Evolutionary conservation across 768 basidiomycete species (phyloP), one percentile per base, ranked within the genome.

Genomic region (Mrakia frigida): DNA sequence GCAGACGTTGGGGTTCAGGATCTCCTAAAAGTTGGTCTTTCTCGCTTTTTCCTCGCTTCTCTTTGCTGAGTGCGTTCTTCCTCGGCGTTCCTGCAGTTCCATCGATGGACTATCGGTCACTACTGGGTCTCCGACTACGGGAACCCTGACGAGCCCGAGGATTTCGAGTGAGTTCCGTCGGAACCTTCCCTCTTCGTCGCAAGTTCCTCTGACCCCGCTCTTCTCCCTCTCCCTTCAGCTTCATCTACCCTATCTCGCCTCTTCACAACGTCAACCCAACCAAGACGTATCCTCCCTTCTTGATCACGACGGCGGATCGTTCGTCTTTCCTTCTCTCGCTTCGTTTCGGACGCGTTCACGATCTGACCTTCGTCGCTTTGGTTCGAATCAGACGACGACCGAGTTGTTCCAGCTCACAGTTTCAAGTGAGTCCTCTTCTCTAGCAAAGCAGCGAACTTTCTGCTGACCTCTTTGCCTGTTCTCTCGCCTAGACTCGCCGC

Each of bases 271-370:
- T 93, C n/a, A 86, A 89, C 59, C 85, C 84, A 65, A 84, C 87
- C 79, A 88, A 85, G 75, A 83, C 85, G 7, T 84, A 91, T 61
- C 92, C 92, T 0, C 88, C 92, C 0, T 85, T 86, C n/a, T 81
- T 93, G 76, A 85, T 94, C n/a, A 84, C 90, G 81, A 92, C 91
- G n/a, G 91, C 90, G 25, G 91, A 91, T 82, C 91, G 90, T 92
- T 82, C 79, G 90, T 86, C 37, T 33, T 61, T 59, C 35, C 41
- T 65, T 72, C 41, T 50, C 31, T 61, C 23, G 28, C 13, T 31
- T 3, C n/a, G n/a, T n/a, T 53, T 35, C 14, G 7, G 14, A 37
- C 28, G 23, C 31, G 37, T 53, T 52, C 21, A 31, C 61, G 13
- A 35, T 21, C 52, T 61, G 43, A 23, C 28, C 23, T 28, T 43